Evolutionary conservation across 1,284 basidiomycete species (phyloP), one percentile per base, ranked within the genome.

Genomic region (Agroathelia rolfsii): DNA sequence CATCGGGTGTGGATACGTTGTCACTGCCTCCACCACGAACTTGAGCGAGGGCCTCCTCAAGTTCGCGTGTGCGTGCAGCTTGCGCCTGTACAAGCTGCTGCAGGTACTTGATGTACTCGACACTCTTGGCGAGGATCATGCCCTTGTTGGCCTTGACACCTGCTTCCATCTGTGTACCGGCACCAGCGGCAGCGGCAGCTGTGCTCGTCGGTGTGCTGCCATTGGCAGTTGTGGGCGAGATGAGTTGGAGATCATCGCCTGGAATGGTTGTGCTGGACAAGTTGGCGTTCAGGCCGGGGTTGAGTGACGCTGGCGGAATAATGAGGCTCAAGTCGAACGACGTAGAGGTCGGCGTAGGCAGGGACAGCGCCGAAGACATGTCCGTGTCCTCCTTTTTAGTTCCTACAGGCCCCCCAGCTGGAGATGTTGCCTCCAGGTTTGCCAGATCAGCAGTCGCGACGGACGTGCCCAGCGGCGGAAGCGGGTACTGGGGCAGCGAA

Each of bases 51-150:
- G 77, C 69, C 19, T 64, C 61, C 53, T 89, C 85, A 28, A 89
- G 64, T 46, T 85, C 82, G 26, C 77, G 59, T 51, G 84, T 85
- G 4, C 84, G 64, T 30, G 69, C 71, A 4, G 80, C 76, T 48
- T 88, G 86, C 0, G 75, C 75, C 6, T 71, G 70, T 8, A 89
- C 82, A 35, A 88, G 72, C 46, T 88, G 83, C 48, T 89, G 85
- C 4, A 89, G 69, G 52, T 87, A 87, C 38, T 75, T 76, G 46
- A 90, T 90, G 49, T 90, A 90, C 48, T 89, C 86, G 19, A 90
- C 87, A 37, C 78, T 83, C 71, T 89, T 89, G 44, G 81, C 58
- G 24, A 90, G 56, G 33, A 90, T 88, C 73, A 89, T 84, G 24
- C 86, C 86, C 64, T 90, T 90, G 59, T 90, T 90, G 26, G 86